Percentiles rank a stretch among this genome's conserved stretches.
Evolutionary conservation across 768 basidiomycete species (phyloP).

Genomic region (Melanogaster broomeanus): DNA sequence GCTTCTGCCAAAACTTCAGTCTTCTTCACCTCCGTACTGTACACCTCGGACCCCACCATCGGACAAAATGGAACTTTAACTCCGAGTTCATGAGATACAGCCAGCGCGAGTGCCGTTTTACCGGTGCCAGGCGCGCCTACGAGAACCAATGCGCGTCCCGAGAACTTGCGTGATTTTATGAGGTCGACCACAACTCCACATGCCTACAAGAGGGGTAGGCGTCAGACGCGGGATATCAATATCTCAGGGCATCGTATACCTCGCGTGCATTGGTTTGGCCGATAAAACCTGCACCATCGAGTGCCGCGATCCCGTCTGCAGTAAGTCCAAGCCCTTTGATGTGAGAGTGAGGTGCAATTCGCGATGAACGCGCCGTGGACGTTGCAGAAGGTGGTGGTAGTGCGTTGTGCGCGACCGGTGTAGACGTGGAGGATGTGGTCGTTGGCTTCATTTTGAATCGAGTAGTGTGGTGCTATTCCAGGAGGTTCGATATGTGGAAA

Average conservation of each 20-base stretch:
- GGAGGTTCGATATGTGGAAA: background rate
- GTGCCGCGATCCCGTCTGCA: slow-evolving; percentile 75
- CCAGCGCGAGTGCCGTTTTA: slow-evolving; percentile 96
- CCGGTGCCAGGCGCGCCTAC: slow-evolving; percentile 98
- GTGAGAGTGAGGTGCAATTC: slow-evolving; percentile 91
- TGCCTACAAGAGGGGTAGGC: slow-evolving; percentile 49
- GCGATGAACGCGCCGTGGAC: slow-evolving; percentile 66
- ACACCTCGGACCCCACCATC: slow-evolving; percentile 98
- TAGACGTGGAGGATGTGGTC: slow-evolving; percentile 47
- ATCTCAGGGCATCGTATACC: slow-evolving; percentile 42
- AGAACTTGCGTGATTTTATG: slow-evolving; percentile 89
- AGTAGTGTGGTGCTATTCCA: no score
- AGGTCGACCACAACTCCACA: slow-evolving; percentile 91
- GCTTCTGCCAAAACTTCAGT: slow-evolving; percentile 96
- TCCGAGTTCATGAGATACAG: slow-evolving; percentile 92
- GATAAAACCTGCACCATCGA: slow-evolving; percentile 83
- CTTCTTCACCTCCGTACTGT: slow-evolving; percentile 97
- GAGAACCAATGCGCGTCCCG: slow-evolving; percentile 87
- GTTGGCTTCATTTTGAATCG: slow-evolving; percentile 36
- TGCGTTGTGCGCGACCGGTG: slow-evolving; percentile 71
- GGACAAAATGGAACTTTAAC: slow-evolving; percentile 96
- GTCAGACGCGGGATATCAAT: background rate
- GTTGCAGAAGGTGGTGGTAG: slow-evolving; percentile 66
- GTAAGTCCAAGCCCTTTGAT: slow-evolving; percentile 94
- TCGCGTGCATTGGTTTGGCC: slow-evolving; percentile 91